Base-by-base conservation (phyloP, 257 asterid genomes). In the Vinca minor region DNA sequence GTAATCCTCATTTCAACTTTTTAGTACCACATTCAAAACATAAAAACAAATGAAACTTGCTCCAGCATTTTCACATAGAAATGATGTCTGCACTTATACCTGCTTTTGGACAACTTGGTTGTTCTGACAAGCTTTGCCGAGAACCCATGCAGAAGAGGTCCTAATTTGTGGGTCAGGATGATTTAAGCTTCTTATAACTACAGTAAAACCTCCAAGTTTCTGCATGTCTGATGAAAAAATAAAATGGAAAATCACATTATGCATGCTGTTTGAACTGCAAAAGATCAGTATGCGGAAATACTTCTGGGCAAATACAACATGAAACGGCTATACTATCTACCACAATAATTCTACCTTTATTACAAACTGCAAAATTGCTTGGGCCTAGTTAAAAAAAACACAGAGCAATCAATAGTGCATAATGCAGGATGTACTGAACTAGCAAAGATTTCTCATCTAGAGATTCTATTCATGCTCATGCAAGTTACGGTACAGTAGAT, bases 81-180 rank as follows among this genome's bases (percentile, higher is more conserved):
- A 8, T 38, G 42, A 38, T 4, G 11, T 1, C 11, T 8, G 23
- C 29, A 46, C 39, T 1, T 45, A 21, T 71, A 87, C 97, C 95
- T 90, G 96, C 68, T 81, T 82, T 82, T 90, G 96, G 68, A 87
- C 85, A 67, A 70, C 41, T 32, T 78, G 95, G 77, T 87, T 87
- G 66, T 87, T 90, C 77, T 90, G 97, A 76, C 97, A 76, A 62
- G 96, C 96, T 84, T 85, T 85, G 62, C 96, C 97, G 72, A 90
- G 81, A 62, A 85, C 65, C 90, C 89, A 81, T n/a, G 90, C 97
- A 21, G 96, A 74, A 67, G 66, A 71, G 35, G 86, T 75, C 79
- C 97, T 85, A 39, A 87, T 74, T 71, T 79, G 83, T 66, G 84
- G 25, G 31, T 75, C 81, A 53, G 82, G 59, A 66, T 83, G 76